These are phyloP conservation scores for Melastoma candidum DNA, from an alignment of 441 rosid genomes.

Conservation along the genomic window DNA sequence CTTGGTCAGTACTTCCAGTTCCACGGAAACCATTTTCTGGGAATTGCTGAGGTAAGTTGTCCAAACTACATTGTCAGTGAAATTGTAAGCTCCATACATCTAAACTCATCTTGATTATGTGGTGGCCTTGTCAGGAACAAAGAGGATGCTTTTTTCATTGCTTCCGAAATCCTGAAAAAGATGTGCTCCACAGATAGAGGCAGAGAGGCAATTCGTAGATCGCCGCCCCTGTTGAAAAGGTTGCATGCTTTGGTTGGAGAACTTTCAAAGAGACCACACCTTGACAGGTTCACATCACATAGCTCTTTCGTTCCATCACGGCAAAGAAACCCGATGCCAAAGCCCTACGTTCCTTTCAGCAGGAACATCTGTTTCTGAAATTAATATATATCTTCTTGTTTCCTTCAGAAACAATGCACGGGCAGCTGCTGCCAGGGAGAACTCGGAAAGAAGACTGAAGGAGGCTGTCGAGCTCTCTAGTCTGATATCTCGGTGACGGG, in stretches of 20 bases:
- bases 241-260: slow-evolving; percentile 62
- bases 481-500: slow-evolving; percentile 16
- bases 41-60: slow-evolving; percentile 54
- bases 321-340: too few species aligned
- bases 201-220: slow-evolving; percentile 35
- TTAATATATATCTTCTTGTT: too few species aligned
- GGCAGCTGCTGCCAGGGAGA: slow-evolving; percentile 30
- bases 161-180: slow-evolving; percentile 57
- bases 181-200: slow-evolving; percentile 47
- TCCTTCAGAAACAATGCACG: slow-evolving; percentile 37
- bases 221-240: slow-evolving; percentile 59
- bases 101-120: neutral
- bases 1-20: slow-evolving; percentile 42
- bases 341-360: too few species aligned
- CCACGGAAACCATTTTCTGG: slow-evolving; percentile 51
- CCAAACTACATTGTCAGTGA: neutral
- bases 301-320: too few species aligned
- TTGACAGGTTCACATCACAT: slow-evolving; percentile 21
- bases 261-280: slow-evolving; percentile 43
- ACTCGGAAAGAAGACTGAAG: slow-evolving; percentile 46
- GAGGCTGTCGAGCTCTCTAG: slow-evolving; percentile 55
- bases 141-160: slow-evolving; percentile 77
- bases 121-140: slow-evolving; percentile 50
- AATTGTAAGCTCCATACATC: neutral
- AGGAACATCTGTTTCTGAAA: too few species aligned